Evolutionary conservation across 1,139 yeast genomes (phyloP).

Genomic region (Blastobotrys serpentis): DNA sequence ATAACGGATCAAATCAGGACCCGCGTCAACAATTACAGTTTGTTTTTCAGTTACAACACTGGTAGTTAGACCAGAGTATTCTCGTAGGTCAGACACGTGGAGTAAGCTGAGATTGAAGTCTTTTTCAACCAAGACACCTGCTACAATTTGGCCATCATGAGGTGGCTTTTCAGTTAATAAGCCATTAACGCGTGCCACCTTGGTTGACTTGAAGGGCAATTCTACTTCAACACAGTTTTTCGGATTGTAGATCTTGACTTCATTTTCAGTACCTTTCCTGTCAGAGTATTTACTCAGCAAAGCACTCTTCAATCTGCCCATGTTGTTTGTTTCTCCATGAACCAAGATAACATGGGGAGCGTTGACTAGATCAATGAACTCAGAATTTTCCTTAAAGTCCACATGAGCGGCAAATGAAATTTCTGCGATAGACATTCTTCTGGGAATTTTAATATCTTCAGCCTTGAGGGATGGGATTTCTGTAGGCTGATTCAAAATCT

Average conservation of each 20-base stretch:
- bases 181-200: constrained; percentile 84
- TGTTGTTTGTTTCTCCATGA: constrained; percentile 97
- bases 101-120: constrained; percentile 84
- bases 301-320: constrained; percentile 96
- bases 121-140: constrained; percentile 90
- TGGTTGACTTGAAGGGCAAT: constrained; percentile 77
- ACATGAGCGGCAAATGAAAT: constrained; percentile 99
- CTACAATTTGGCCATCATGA: constrained; percentile 49
- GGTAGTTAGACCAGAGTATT: constrained; percentile 82
- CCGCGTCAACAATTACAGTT: constrained; percentile 73
- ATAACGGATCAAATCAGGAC: constrained; percentile 76
- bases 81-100: constrained; percentile 82
- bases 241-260: constrained; percentile 91
- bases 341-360: constrained; percentile 80
- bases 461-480: constrained; percentile 78
- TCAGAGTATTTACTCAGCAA: constrained; percentile 80
- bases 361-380: constrained; percentile 82
- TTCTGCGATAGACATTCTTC: constrained; percentile 88
- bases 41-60: constrained; percentile 83
- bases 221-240: constrained; percentile 81
- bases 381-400: constrained; percentile 89
- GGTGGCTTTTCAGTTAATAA: constrained; percentile 55
- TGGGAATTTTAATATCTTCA: constrained; percentile 80
- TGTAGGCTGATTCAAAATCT: constrained; percentile 79
- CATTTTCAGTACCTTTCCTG: constrained; percentile 82